Evolutionary conservation across 176 grass and related monocot genomes (phyloP), one percentile per base, ranked within the genome.

Genomic region (Metroxylon sagu): DNA sequence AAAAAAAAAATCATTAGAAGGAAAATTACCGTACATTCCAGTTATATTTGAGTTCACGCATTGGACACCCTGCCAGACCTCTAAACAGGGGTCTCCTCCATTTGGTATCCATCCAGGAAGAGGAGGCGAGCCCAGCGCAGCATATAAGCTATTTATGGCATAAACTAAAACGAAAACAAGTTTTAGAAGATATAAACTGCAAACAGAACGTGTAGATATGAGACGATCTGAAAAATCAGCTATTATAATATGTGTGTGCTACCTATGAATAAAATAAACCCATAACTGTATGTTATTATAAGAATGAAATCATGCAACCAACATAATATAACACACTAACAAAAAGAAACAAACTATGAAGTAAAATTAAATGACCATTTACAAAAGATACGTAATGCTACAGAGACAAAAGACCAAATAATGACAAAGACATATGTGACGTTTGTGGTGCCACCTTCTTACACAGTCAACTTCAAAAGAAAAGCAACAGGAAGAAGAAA

Each of bases 121-220:
- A 54, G 68, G 15, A 48, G 88, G 94, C 1, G 88, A 88, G 26
- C 43, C 79, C 6, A 98, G 59, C 17, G 94, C 85, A 60, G 64
- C 78, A 74, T 85, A 89, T 65, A 98, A 70, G 57, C 76, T 81
- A 84, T 98, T 98, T 62, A 98, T 98, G 26, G 88, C 94, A 59
- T 74, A 83, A 19, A 98, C 94, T 98, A 50, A 49, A 27, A 75
- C 65, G 53, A 49, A 64, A 74, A 68, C 27, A 68, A 55, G 7
- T 25, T 53, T 26, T 50, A 16, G 4, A 68, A 4, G 21, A 68
- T 23, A 19, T 54, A 23, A 39, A 68, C n/a, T n/a, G 4, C 4
- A 39, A 63, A 63, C 14, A 63, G 35, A 43, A 43, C 12, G 10
- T 43, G 35, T 43, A 43, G 35, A 7, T 43, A 43, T 43, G 12